phyloP scores from a whole-genome alignment of 2,329 filamentous ascomycete genomes.

The Curvularia sp. region DNA sequence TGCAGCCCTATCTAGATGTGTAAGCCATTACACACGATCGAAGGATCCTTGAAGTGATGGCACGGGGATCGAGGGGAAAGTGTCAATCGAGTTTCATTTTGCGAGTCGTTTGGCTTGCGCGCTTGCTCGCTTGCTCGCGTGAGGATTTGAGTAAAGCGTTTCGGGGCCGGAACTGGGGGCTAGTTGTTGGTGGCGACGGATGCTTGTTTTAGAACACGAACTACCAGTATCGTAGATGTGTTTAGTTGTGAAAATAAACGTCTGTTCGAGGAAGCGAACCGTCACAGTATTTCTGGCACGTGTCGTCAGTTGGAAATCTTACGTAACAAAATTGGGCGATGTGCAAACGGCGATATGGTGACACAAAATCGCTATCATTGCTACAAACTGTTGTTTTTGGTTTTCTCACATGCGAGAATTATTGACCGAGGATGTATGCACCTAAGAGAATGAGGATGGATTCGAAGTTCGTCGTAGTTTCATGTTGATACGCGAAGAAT shows the following conservation, averaged over 20 bases:
- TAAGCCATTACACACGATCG: background rate
- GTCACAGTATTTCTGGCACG: too few relatives aligned
- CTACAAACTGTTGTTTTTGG: too few relatives aligned
- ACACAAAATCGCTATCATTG: too few relatives aligned
- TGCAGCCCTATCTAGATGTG: constrained; percentile 11
- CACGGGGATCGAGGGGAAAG: background rate
- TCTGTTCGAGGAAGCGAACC: background rate
- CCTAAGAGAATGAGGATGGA: too few relatives aligned
- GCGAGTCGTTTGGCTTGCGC: background rate
- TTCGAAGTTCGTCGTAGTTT: too few relatives aligned
- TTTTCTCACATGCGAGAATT: too few relatives aligned
- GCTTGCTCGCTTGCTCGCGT: too few relatives aligned
- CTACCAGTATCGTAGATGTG: background rate
- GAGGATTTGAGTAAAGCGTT: background rate
- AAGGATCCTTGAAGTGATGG: background rate
- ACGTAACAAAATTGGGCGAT: too few relatives aligned
- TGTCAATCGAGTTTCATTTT: background rate
- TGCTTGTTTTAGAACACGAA: background rate
- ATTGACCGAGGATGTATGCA: too few relatives aligned
- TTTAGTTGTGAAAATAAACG: background rate
- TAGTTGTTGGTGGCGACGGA: background rate
- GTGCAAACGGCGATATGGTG: too few relatives aligned
- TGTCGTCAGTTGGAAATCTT: too few relatives aligned
- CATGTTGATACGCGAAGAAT: too few relatives aligned
- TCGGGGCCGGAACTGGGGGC: background rate